Conservation (phyloP, 768 basidiomycete genomes). For the Crassisporium funariophilum region DNA sequence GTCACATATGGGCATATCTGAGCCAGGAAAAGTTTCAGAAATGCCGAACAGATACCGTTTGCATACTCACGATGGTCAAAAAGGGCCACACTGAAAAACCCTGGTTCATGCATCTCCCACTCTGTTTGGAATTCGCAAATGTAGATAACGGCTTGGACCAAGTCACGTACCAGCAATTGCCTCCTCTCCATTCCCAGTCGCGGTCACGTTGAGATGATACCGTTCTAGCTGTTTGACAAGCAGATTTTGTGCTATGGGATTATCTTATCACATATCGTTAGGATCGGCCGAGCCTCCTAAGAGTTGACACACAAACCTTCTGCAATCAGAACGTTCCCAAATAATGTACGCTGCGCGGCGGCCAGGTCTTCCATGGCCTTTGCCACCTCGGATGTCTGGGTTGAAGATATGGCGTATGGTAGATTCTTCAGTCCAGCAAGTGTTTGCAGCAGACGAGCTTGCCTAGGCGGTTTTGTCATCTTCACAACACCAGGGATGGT, state of each 20-base stretch:
- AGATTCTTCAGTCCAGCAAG: conserved; percentile 62
- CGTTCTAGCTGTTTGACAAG: conserved; percentile 68
- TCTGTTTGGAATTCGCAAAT: conserved; percentile 35
- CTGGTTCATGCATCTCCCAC: conserved; percentile 70
- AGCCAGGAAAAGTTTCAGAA: conserved; percentile 1
- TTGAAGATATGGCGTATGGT: conserved; percentile 43
- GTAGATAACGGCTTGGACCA: neutral
- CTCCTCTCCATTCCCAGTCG: conserved; percentile 70
- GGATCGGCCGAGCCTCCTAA: neutral
- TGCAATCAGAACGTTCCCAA: conserved; percentile 69
- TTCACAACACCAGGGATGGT: conserved; percentile 58
- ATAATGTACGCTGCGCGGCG: conserved; percentile 54
- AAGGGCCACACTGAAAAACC: conserved; percentile 68
- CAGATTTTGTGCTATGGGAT: conserved; percentile 68
- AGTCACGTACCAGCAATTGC: conserved; percentile 52
- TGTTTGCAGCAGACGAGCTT: conserved; percentile 58
- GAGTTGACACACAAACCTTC: conserved; percentile 50
- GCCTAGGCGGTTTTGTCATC: conserved; percentile 73
- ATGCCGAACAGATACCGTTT: neutral
- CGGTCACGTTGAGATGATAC: conserved; percentile 58
- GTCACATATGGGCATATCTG: conserved; percentile 81
- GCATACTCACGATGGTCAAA: conserved; percentile 70
- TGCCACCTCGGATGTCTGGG: conserved; percentile 36
- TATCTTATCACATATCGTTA: conserved; percentile 45
- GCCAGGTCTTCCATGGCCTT: conserved; percentile 49